Evolutionary conservation across 495 filamentous ascomycete species (phyloP).

Genomic region (Neurospora sublineolata): DNA sequence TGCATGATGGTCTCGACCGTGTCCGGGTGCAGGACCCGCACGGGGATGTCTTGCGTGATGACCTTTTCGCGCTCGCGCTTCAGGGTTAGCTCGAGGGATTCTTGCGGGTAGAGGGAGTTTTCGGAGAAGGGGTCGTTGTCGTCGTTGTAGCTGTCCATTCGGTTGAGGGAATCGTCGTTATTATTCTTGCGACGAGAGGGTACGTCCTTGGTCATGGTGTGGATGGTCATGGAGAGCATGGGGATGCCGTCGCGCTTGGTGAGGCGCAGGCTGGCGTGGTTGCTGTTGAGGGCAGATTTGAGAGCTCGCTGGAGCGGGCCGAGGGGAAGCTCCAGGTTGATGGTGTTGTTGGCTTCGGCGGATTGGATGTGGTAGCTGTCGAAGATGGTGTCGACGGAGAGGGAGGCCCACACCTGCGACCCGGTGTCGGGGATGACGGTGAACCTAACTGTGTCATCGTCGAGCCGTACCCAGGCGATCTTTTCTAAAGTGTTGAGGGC

Average conservation of each 20-base stretch:
- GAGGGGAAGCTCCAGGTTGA: slow-evolving; percentile 91
- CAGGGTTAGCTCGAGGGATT: slow-evolving; percentile 37
- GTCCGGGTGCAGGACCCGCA: slow-evolving; percentile 69
- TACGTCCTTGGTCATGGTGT: slow-evolving; percentile 44
- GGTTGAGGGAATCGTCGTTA: too few relatives aligned
- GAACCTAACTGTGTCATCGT: slow-evolving; percentile 76
- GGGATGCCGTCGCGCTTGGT: slow-evolving; percentile 85
- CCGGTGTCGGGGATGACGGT: slow-evolving; percentile 89
- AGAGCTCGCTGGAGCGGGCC: slow-evolving; percentile 71
- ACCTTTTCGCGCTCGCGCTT: slow-evolving; percentile 63
- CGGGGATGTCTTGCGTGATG: slow-evolving; percentile 93
- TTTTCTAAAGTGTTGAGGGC: slow-evolving; percentile 82
- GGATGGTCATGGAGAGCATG: slow-evolving; percentile 75
- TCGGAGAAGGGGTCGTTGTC: slow-evolving; percentile 28
- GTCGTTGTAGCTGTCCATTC: slow-evolving; percentile 13
- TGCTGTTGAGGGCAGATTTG: slow-evolving; percentile 65
- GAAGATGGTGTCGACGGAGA: slow-evolving; percentile 69
- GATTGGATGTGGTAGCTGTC: slow-evolving; percentile 81
- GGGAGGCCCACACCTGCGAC: slow-evolving; percentile 87
- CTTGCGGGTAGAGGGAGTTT: slow-evolving; percentile 29
- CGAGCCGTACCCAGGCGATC: slow-evolving; percentile 85
- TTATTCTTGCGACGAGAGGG: too few relatives aligned
- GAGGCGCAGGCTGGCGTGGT: slow-evolving; percentile 69
- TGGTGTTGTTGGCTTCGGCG: slow-evolving; percentile 64
- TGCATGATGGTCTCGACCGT: slow-evolving; percentile 80